These are phyloP conservation scores for Pseudopyrenochaeta lycopersici DNA, from an alignment of 2,329 filamentous ascomycete genomes.

Conservation along the genomic window DNA sequence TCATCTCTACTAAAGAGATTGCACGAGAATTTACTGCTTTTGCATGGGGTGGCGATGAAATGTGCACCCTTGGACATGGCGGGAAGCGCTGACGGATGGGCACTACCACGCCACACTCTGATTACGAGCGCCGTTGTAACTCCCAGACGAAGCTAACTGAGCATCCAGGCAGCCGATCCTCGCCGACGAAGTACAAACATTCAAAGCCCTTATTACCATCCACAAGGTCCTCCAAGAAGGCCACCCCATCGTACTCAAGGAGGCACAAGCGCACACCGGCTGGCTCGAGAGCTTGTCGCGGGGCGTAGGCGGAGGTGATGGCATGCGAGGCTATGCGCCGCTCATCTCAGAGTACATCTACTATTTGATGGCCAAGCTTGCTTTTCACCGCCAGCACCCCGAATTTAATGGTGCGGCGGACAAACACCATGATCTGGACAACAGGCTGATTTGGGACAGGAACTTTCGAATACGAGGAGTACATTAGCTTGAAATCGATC, in stretches of 20 bases:
- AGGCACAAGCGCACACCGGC: conserved; percentile 85
- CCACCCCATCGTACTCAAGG: conserved; percentile 84
- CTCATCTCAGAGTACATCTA: conserved; percentile 97
- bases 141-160: conserved; percentile 19
- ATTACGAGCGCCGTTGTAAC: not conserved
- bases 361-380: conserved; percentile 91
- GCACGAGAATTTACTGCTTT: not conserved
- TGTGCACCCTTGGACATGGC: not conserved
- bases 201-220: conserved; percentile 96
- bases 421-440: not conserved
- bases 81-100: not conserved
- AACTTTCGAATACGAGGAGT: conserved; percentile 98
- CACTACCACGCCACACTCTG: not conserved
- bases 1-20: not conserved
- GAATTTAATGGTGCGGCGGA: conserved; percentile 84
- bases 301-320: conserved; percentile 78
- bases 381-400: conserved; percentile 95
- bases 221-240: conserved; percentile 98
- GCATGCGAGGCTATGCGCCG: conserved; percentile 85
- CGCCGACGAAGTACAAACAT: conserved; percentile 97
- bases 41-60: no score
- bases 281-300: conserved; percentile 95
- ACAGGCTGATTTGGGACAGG: conserved; percentile 51
- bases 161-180: conserved; percentile 87
- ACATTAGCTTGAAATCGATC: conserved; percentile 96